Percentiles rank a stretch among this genome's conserved stretches.
Evolutionary conservation across 2,329 filamentous ascomycete species (phyloP).

Genomic region (Hymenoscyphus scutula): DNA sequence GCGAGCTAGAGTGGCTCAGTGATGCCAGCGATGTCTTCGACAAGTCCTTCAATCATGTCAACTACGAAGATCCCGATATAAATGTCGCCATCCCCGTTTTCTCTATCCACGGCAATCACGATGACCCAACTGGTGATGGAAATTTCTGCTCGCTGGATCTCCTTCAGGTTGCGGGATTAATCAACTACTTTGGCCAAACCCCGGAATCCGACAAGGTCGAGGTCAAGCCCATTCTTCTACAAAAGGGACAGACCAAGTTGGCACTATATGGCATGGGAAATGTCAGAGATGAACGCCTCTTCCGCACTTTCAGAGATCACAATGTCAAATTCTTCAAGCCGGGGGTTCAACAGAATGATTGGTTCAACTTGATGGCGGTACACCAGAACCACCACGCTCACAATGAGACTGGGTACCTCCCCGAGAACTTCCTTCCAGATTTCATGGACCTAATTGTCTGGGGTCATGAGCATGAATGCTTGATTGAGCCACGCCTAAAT

Average conservation of each 20-base stretch:
- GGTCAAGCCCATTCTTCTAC: slow-evolving; percentile 85
- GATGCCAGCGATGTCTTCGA: slow-evolving; percentile 91
- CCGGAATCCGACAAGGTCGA: slow-evolving; percentile 92
- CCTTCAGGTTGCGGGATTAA: slow-evolving; percentile 81
- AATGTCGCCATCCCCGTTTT: slow-evolving; percentile 97
- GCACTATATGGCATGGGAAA: slow-evolving; percentile 95
- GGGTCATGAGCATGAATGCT: slow-evolving; percentile 96
- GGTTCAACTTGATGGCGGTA: slow-evolving; percentile 94
- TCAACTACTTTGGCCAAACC: slow-evolving; percentile 95
- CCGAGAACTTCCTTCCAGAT: slow-evolving; percentile 86
- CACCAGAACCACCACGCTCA: slow-evolving; percentile 96
- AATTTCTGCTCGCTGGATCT: slow-evolving; percentile 89
- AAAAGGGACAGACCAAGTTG: slow-evolving; percentile 90
- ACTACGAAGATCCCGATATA: slow-evolving; percentile 96
- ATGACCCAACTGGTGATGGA: slow-evolving; percentile 95
- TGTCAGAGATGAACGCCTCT: slow-evolving; percentile 90
- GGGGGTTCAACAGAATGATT: slow-evolving; percentile 74
- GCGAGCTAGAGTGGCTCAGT: slow-evolving; percentile 89
- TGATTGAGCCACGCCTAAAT: slow-evolving; percentile 81
- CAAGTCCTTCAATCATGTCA: slow-evolving; percentile 87
- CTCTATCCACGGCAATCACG: slow-evolving; percentile 97
- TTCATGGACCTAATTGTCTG: slow-evolving; percentile 92
- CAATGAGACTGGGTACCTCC: slow-evolving; percentile 88
- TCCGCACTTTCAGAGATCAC: slow-evolving; percentile 87
- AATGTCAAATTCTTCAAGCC: slow-evolving; percentile 94